These are phyloP conservation scores for Flaveria robusta DNA, from an alignment of 129 eudicot species.

Conservation along the genomic window DNA sequence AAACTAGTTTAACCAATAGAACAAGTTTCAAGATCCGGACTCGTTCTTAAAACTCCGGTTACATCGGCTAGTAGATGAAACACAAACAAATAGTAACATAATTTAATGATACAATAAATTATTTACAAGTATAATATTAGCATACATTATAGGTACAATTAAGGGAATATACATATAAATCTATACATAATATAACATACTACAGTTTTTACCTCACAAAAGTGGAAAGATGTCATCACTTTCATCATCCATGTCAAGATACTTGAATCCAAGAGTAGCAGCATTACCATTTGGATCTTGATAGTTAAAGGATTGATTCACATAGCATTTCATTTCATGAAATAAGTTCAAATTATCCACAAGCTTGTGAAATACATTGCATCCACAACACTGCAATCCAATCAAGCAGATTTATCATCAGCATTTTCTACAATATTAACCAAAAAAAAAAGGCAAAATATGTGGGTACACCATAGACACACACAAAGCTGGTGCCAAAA, in stretches of 20 bases:
- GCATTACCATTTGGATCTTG: constrained; percentile 49
- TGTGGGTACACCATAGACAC: not conserved
- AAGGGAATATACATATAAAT: constrained; percentile 35
- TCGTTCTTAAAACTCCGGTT: too few species aligned
- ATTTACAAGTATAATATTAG: constrained; percentile 21
- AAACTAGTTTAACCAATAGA: too few species aligned
- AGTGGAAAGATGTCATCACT: constrained; percentile 51
- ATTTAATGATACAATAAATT: not conserved
- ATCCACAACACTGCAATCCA: constrained; percentile 75
- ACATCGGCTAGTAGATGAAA: not conserved
- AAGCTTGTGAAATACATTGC: constrained; percentile 85
- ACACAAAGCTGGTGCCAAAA: not conserved
- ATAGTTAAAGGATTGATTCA: constrained; percentile 67
- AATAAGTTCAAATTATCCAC: constrained; percentile 90
- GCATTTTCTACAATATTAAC: constrained; percentile 6
- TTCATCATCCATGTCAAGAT: constrained; percentile 65
- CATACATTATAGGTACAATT: not conserved
- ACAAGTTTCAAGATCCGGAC: too few species aligned
- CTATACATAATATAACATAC: not conserved
- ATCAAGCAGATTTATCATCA: not conserved
- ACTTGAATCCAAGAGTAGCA: constrained; percentile 53
- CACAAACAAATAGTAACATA: not conserved
- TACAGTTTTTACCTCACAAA: constrained; percentile 33
- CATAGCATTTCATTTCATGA: constrained; percentile 83
- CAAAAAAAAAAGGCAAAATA: not conserved